phyloP scores from a whole-genome alignment of 345 rosid species.

The Mallotus nudiflorus region DNA sequence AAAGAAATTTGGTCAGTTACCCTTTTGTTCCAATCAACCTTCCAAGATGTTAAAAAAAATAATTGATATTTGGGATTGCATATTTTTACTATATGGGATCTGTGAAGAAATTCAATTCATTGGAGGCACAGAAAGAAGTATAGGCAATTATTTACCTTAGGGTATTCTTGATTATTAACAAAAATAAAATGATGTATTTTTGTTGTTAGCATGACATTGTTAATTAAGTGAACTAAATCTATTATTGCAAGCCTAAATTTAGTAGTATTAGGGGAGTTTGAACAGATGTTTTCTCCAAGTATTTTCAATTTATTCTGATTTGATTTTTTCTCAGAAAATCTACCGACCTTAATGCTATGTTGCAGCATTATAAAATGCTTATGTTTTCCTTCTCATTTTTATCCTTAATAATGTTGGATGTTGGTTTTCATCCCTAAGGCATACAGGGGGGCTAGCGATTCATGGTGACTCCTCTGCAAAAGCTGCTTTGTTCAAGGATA shows the following conservation, averaged over 20 bases:
- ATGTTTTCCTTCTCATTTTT: background rate
- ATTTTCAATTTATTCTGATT: too few relatives aligned
- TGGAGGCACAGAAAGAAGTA: too few relatives aligned
- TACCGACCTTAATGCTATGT: background rate
- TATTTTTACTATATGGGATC: background rate
- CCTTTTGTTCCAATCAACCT: too few relatives aligned
- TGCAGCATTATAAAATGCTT: background rate
- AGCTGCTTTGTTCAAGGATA: slow-evolving; percentile 64
- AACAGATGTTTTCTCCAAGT: background rate
- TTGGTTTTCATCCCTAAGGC: slow-evolving; percentile 39
- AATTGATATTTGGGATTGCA: too few relatives aligned
- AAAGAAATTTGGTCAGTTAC: too few relatives aligned
- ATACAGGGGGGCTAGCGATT: slow-evolving; percentile 52
- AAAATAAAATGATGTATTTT: too few relatives aligned
- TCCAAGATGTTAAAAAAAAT: too few relatives aligned
- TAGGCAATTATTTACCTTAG: too few relatives aligned
- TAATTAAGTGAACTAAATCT: background rate
- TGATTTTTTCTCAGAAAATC: background rate
- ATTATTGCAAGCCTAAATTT: background rate
- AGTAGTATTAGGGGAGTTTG: background rate
- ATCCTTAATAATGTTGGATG: background rate
- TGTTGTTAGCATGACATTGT: background rate
- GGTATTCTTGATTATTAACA: too few relatives aligned
- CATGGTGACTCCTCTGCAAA: slow-evolving; percentile 85
- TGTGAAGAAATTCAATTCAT: background rate